A percentile compares a stretch with the other conserved stretches of the same genome.
These are phyloP conservation scores for Quercus alba DNA, from an alignment of 306 rosid genomes.

Conservation along the genomic window DNA sequence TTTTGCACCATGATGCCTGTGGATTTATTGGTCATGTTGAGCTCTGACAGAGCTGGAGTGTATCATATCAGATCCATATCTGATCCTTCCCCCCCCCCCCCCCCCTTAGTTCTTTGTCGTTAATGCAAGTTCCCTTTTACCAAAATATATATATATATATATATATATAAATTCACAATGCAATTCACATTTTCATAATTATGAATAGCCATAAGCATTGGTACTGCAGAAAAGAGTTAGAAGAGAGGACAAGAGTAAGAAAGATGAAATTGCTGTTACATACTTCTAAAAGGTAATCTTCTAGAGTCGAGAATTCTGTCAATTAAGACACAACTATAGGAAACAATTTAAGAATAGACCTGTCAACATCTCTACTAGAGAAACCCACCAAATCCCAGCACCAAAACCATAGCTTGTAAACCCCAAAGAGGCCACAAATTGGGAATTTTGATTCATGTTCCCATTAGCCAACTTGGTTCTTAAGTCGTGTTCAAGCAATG, in stretches of 20 bases:
- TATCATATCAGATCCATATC: no score
- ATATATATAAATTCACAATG: no score
- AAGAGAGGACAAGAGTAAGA: conserved; percentile 2
- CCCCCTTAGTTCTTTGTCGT: no score
- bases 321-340: conserved; percentile 20
- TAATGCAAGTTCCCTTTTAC: no score
- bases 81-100: no score
- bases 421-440: conserved; percentile 45
- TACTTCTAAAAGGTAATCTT: conserved; percentile 22
- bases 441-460: conserved; percentile 26
- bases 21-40: no score
- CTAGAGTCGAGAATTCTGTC: conserved; percentile 1
- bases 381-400: conserved; percentile 47
- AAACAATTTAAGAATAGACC: conserved; percentile 18
- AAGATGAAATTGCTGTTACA: conserved; percentile 23
- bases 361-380: conserved; percentile 27
- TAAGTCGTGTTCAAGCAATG: conserved; percentile 34
- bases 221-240: not conserved
- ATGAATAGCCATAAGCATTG: no score
- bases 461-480: conserved; percentile 22
- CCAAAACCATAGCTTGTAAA: conserved; percentile 17
- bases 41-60: no score
- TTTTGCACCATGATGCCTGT: no score
- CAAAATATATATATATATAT: no score
- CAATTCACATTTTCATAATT: no score